Percentiles rank a stretch among this genome's conserved stretches.
Evolutionary conservation across 2,329 filamentous ascomycete species (phyloP).

Genomic region (Sporothrix luriei): DNA sequence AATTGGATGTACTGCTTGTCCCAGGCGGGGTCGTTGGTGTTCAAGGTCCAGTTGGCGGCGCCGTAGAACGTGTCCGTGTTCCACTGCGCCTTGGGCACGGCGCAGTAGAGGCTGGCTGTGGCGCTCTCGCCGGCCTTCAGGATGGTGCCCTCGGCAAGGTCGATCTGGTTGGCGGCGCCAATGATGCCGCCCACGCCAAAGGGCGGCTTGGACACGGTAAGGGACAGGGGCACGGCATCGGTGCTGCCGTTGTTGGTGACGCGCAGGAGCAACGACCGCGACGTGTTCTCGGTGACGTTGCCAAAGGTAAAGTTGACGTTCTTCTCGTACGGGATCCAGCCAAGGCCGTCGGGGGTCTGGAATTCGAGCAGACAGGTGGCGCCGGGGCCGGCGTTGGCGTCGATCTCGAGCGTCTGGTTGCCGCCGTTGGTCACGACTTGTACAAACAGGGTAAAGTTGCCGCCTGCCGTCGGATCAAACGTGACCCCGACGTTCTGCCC

Average conservation of each 20-base stretch:
- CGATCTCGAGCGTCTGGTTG: slow-evolving; percentile 51
- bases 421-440: slow-evolving; percentile 54
- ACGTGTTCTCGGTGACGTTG: slow-evolving; percentile 56
- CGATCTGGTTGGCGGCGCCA: slow-evolving; percentile 57
- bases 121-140: slow-evolving; percentile 54
- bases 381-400: slow-evolving; percentile 53
- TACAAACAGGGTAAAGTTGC: slow-evolving; percentile 55
- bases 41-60: slow-evolving; percentile 58
- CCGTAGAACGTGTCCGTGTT: slow-evolving; percentile 56
- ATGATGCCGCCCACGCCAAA: slow-evolving; percentile 59
- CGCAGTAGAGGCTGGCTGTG: slow-evolving; percentile 57
- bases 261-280: slow-evolving; percentile 53
- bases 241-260: slow-evolving; percentile 57
- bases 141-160: slow-evolving; percentile 59
- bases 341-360: slow-evolving; percentile 53
- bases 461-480: slow-evolving; percentile 52
- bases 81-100: slow-evolving; percentile 59
- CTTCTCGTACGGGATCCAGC: slow-evolving; percentile 53
- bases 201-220: slow-evolving; percentile 64
- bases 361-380: slow-evolving; percentile 58
- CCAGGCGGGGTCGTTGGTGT: slow-evolving; percentile 56
- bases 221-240: slow-evolving; percentile 53
- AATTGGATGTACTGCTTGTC: slow-evolving; percentile 59
- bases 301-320: slow-evolving; percentile 57
- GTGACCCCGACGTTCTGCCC: slow-evolving; percentile 48